Base-by-base conservation (phyloP, 352 stramenopile species). In the Globisporangium cylindrosporum region DNA sequence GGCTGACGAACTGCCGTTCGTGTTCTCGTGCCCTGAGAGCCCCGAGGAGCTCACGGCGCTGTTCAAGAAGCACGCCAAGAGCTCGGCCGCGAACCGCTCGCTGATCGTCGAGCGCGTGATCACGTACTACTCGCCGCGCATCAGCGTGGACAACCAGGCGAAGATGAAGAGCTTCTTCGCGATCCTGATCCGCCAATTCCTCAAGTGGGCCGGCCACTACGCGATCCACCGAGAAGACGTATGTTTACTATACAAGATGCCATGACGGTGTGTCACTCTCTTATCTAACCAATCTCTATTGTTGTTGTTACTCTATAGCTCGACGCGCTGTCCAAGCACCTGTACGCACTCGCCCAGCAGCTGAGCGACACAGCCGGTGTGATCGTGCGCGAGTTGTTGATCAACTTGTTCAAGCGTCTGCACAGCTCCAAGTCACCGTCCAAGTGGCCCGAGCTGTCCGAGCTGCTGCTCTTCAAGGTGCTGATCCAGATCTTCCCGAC, bases 91-190 rank as follows among this genome's bases (percentile, higher is more conserved):
- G 59, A 81, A 83, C 22, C 92, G 88, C 34, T 88, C 80, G 15
- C 79, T 93, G 18, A 97, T 99, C 58, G 76, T 99, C 34, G 78
- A 97, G 70, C 92, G 97, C 38, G 93, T 99, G 56, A 79, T 98
- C 53, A 89, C 83, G 55, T 96, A 92, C 60, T 98, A 98, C 80
- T 98, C 93, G 29, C 88, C 97, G n/a, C 84, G 92, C 55, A 71
- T 99, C 36, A 96, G 96, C 68, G 91, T 94, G 57, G 90, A 94
- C 32, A 99, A 99, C 78, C 91, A 96, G 69, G 81, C 92, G 68
- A 93, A 91, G 51, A 98, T 99, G 91, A 96, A 98, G 81, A 98
- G 97, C 65, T 98, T 99, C 74, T 97, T 98, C 43, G 93, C 97
- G 48, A 91, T 99, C 3, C 82, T 99, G 54, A 73, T 98, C 54